phyloP scores from a whole-genome alignment of 2,329 filamentous ascomycete genomes.

The Cladosporium sphaerospermum region DNA sequence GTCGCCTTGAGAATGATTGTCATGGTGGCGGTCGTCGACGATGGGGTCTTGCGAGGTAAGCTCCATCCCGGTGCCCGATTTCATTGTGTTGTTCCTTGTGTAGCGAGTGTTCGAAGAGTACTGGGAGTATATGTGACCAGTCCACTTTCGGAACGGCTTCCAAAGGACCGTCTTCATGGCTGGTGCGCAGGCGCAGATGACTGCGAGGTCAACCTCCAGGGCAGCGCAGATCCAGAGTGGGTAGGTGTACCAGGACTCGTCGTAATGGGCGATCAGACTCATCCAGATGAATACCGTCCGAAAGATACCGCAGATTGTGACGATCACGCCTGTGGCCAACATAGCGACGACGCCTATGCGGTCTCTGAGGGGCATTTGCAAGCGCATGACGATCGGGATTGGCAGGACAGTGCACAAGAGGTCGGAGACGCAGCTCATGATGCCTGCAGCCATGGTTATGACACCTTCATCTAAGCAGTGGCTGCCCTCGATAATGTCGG shows the following conservation, averaged over 20 bases:
- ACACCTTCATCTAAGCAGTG: conserved; percentile 39
- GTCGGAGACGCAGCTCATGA: conserved; percentile 40
- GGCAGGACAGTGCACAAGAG: conserved; percentile 38
- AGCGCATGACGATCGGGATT: conserved; percentile 37
- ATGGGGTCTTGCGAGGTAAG: conserved; percentile 5
- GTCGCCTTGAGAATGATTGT: neutral
- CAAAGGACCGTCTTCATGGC: conserved; percentile 29
- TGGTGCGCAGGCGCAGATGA: conserved; percentile 36
- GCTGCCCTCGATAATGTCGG: conserved; percentile 21
- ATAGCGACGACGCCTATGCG: conserved; percentile 37
- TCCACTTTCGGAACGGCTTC: neutral
- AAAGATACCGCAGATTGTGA: conserved; percentile 37
- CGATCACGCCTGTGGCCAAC: conserved; percentile 37
- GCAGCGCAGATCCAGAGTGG: conserved; percentile 42
- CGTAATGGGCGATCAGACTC: conserved; percentile 33
- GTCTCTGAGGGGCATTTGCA: conserved; percentile 38
- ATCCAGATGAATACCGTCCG: conserved; percentile 41
- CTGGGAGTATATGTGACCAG: neutral
- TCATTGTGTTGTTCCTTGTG: neutral
- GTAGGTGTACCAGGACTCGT: conserved; percentile 41
- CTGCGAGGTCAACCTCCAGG: conserved; percentile 42
- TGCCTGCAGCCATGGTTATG: conserved; percentile 33
- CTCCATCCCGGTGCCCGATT: neutral
- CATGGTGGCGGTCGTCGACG: neutral
- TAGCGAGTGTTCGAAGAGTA: neutral